phyloP scores from a whole-genome alignment of 805 yeast species.

The Barnettozyma botsteinii region DNA sequence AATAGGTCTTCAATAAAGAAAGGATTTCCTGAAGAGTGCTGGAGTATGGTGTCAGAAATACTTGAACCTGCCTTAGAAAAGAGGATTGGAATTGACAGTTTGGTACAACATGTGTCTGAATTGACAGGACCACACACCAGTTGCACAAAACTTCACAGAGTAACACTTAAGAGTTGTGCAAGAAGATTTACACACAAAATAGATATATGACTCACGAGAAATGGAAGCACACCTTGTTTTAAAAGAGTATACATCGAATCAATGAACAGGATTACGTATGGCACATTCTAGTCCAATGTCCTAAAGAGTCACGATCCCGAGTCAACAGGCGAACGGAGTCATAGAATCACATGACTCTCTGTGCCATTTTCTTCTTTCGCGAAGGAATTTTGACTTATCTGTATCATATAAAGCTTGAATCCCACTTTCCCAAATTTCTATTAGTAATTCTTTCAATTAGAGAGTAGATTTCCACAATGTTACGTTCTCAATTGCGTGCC shows the following conservation, averaged over 20 bases:
- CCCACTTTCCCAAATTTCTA: no score
- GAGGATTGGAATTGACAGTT: constrained; percentile 10
- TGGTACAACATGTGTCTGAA: constrained; percentile 4
- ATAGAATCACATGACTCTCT: constrained; percentile 1
- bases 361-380: not conserved
- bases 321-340: not conserved
- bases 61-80: constrained; percentile 7
- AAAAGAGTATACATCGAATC: no score
- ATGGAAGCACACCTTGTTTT: no score
- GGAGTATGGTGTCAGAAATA: not conserved
- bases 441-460: not conserved
- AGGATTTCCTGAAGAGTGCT: constrained; percentile 6
- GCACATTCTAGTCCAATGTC: no score
- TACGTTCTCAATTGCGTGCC: constrained; percentile 6
- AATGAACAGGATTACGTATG: no score
- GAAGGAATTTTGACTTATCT: not conserved
- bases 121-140: not conserved
- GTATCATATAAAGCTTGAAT: no score
- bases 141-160: constrained; percentile 7
- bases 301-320: not conserved
- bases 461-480: not conserved
- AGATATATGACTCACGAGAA: no score
- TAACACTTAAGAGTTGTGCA: constrained; percentile 9
- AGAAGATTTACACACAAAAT: constrained; percentile 7
- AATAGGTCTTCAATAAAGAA: constrained; percentile 1